Evolutionary conservation across 352 stramenopile species (phyloP), one percentile per base, ranked within the genome.

Genomic region (Pythium rhizo-oryzae): DNA sequence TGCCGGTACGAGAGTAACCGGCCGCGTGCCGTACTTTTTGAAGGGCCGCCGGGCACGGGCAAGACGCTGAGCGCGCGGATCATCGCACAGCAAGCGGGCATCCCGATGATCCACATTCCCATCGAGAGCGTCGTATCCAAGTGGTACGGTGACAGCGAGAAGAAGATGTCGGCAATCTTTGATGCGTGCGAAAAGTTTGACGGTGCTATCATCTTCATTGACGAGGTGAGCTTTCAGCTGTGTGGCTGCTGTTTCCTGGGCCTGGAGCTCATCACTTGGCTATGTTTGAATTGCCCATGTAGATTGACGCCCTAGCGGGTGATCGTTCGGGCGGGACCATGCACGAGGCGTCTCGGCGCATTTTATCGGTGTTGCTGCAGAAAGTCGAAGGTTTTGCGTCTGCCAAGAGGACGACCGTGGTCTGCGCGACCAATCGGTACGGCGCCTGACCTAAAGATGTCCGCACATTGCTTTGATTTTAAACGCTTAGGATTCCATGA

Each of bases 91-190:
- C 86, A 97, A 74, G 91, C 91, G 16, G 91, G 94, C 8, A 90
- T 97, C 41, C 94, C 94, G 18, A 93, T 98, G 84, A 93, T 98
- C 56, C 93, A 98, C 62, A 91, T 98, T 63, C 90, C 91, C 0
- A 96, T 98, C 39, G 94, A 98, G 72, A 97, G 84, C 64, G 87
- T 98, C 52, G 90, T 98, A 37, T 97, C 89, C 30, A 98, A 98
- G 70, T 98, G 89, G 89, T 98, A 98, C 58, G 94, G 94, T 21
- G 94, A 98, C 63, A 98, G 91, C 79, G 93, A 98, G 70, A 98
- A 97, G 76, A 96, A 97, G 56, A 93, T 98, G 79, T 93, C 87
- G 52, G 74, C 87, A 19, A 98, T 98, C 51, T 97, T 98, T 72
- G 93, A 98, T 52, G 87, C 91, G 0, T 98, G 91, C 66, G 89